Percentiles rank a stretch among this genome's conserved stretches.
phyloP scores from a whole-genome alignment of 192 early-diverging fungal genomes.

The Backusella macrospora region DNA sequence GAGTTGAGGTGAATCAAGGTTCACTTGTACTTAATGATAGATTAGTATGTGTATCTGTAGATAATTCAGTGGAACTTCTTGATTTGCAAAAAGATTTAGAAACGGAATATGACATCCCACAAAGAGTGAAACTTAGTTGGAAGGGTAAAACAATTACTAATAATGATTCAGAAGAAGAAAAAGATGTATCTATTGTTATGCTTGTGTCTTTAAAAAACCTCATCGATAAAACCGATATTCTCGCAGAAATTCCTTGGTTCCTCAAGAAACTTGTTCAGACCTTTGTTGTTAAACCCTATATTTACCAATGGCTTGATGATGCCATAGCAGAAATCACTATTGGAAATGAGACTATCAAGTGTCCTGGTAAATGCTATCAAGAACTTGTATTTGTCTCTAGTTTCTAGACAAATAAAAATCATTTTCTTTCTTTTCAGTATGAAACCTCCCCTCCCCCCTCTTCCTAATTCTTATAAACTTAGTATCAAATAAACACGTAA shows the following conservation, averaged over 20 bases:
- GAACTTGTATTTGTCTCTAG: constrained; percentile 75
- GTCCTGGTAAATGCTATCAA: constrained; percentile 77
- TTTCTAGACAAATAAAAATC: constrained; percentile 32
- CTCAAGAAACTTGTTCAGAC: constrained; percentile 88
- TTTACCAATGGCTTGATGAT: constrained; percentile 92
- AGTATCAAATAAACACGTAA: constrained; percentile 10
- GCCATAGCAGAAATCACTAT: constrained; percentile 69
- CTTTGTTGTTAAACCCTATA: constrained; percentile 89
- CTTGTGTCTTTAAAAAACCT: constrained; percentile 63
- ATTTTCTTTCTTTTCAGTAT: not conserved
- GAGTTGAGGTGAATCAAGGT: constrained; percentile 71
- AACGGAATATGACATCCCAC: constrained; percentile 83
- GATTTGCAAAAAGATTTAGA: constrained; percentile 69
- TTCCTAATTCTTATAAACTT: not conserved
- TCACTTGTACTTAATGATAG: constrained; percentile 68
- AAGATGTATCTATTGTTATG: constrained; percentile 66
- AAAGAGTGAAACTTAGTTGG: constrained; percentile 68
- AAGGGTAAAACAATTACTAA: constrained; percentile 77
- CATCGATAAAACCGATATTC: constrained; percentile 84
- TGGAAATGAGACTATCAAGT: constrained; percentile 61
- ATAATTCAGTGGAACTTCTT: constrained; percentile 71
- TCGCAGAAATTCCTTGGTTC: constrained; percentile 88
- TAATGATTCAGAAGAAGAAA: constrained; percentile 56
- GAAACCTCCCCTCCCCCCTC: not conserved
- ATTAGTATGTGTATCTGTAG: constrained; percentile 72